These are phyloP conservation scores for Russula brevipes DNA, from an alignment of 768 basidiomycete genomes.

Conservation along the genomic window DNA sequence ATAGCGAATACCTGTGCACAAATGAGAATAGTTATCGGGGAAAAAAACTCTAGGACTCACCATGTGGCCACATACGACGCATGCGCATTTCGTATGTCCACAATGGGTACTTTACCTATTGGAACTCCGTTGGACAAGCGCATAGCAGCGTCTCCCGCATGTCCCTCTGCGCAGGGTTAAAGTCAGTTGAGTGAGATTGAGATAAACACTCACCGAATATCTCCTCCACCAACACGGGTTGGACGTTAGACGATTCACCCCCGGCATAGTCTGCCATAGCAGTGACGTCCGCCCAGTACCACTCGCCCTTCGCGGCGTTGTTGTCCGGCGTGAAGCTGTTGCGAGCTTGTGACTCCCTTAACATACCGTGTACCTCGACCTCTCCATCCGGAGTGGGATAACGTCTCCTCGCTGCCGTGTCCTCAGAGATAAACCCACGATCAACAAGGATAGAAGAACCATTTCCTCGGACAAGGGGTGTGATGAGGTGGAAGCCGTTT, in stretches of 20 bases:
- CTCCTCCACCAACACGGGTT: conserved; percentile 86
- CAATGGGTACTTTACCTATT: conserved; percentile 72
- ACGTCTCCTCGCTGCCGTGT: conserved; percentile 40
- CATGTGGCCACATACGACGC: conserved; percentile 94
- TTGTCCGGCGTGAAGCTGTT: conserved; percentile 90
- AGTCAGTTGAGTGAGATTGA: neutral
- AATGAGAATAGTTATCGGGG: neutral
- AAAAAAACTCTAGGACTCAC: conserved; percentile 39
- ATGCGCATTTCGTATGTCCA: conserved; percentile 91
- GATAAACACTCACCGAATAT: conserved; percentile 66
- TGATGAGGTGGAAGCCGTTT: conserved; percentile 83
- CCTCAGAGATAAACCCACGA: conserved; percentile 78
- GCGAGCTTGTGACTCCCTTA: conserved; percentile 67
- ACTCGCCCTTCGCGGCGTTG: conserved; percentile 66
- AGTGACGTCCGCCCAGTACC: conserved; percentile 89
- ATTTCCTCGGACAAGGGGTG: conserved; percentile 73
- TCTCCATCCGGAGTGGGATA: conserved; percentile 43
- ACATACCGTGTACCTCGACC: conserved; percentile 83
- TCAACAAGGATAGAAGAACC: conserved; percentile 88
- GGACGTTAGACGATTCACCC: conserved; percentile 64
- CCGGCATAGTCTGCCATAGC: conserved; percentile 76
- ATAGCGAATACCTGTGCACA: conserved; percentile 75
- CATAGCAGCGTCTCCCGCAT: conserved; percentile 64
- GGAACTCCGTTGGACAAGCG: conserved; percentile 69
- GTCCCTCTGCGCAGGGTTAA: conserved; percentile 58